phyloP scores from a whole-genome alignment of 2,329 filamentous ascomycete genomes.

The Xylaria polymorpha region DNA sequence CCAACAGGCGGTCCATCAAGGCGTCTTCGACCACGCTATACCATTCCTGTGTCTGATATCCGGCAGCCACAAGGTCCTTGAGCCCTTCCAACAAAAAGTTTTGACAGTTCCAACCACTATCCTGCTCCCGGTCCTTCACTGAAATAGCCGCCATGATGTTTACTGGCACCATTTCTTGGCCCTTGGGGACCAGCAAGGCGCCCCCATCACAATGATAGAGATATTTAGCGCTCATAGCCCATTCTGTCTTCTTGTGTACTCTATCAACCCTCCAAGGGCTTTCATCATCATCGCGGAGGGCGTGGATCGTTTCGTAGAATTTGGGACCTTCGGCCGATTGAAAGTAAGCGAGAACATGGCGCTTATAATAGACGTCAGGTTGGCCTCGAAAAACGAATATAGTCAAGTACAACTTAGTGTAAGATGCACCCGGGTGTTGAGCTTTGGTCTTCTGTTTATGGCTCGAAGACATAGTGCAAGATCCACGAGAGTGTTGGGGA shows the following conservation, averaged over 20 bases:
- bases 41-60: slow-evolving; percentile 12
- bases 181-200: not conserved
- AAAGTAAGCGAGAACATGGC: slow-evolving; percentile 12
- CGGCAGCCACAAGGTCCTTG: not conserved
- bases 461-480: not conserved
- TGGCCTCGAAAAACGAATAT: slow-evolving; percentile 5
- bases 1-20: slow-evolving; percentile 1
- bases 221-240: not conserved
- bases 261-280: not conserved
- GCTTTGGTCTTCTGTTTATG: not conserved
- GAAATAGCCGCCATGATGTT: slow-evolving; percentile 7
- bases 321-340: not conserved
- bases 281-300: not conserved
- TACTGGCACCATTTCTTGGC: slow-evolving; percentile 5
- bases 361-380: not conserved
- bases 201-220: slow-evolving; percentile 4
- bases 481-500: not conserved
- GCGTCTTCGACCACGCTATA: slow-evolving; percentile 7
- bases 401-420: slow-evolving; percentile 6
- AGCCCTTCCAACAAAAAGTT: slow-evolving; percentile 10
- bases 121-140: not conserved
- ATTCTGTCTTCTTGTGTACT: not conserved
- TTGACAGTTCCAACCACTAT: slow-evolving; percentile 5
- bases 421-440: not conserved
- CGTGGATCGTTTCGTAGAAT: slow-evolving; percentile 9